Conservation (phyloP, 352 stramenopile species). For the Blastocystis sp. region DNA sequence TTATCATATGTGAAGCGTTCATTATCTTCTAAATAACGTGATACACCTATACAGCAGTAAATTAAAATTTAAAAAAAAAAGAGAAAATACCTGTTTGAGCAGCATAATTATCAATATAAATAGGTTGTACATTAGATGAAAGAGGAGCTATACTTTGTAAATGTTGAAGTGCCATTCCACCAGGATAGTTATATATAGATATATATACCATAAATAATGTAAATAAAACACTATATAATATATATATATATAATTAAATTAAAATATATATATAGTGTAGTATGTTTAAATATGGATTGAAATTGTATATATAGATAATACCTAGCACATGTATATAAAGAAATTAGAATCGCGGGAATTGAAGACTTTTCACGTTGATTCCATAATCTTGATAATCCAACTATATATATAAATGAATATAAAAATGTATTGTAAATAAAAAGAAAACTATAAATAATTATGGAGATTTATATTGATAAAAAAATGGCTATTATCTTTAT, state of each 20-base stretch:
- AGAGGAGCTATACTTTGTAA: no score
- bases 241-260: neutral
- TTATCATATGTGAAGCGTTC: constrained; percentile 21
- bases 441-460: no score
- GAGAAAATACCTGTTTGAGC: constrained; percentile 27
- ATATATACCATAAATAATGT: constrained; percentile 1
- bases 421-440: no score
- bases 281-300: no score
- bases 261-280: neutral
- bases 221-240: constrained; percentile 1
- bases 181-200: constrained; percentile 24
- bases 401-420: neutral
- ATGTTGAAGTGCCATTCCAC: neutral
- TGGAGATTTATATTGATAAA: no score
- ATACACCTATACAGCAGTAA: constrained; percentile 8
- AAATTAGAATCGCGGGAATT: neutral
- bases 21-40: constrained; percentile 4
- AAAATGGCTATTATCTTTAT: no score
- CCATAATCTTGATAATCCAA: constrained; percentile 21
- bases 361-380: neutral
- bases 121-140: no score
- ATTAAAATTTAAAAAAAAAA: constrained; percentile 3
- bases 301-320: neutral
- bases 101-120: constrained; percentile 32
- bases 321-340: neutral